Evolutionary conservation across 2,329 filamentous ascomycete species (phyloP).

Genomic region (Sporothrix dimorphospora): DNA sequence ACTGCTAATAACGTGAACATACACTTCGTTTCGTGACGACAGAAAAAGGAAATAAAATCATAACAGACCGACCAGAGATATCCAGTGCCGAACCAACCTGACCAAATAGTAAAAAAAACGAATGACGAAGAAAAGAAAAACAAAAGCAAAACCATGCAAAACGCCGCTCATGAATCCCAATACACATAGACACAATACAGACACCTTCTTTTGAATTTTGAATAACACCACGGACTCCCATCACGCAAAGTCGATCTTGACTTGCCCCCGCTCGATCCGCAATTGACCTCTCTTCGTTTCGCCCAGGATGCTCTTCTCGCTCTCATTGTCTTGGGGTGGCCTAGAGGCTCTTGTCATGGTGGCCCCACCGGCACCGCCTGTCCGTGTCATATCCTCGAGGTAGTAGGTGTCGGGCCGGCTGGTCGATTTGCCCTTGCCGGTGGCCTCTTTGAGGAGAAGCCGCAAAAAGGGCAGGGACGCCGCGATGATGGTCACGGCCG

Average conservation of each 20-base stretch:
- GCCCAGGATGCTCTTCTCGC: conserved; percentile 32
- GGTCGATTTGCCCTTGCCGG: conserved; percentile 14
- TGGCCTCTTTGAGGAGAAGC: conserved; percentile 38
- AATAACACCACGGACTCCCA: background rate
- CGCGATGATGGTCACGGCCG: conserved; percentile 31
- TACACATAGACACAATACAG: background rate
- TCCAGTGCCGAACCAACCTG: background rate
- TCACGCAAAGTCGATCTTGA: conserved; percentile 12
- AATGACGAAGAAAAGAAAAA: background rate
- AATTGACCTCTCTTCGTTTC: conserved; percentile 18
- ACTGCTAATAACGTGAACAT: background rate
- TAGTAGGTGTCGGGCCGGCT: conserved; percentile 22
- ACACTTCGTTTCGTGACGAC: background rate
- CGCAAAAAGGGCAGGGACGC: conserved; percentile 29
- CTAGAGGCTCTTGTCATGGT: background rate
- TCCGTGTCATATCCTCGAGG: conserved; percentile 19
- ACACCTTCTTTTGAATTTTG: background rate
- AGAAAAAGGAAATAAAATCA: background rate
- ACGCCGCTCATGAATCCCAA: conserved; percentile 5
- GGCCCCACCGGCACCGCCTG: background rate
- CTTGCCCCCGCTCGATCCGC: conserved; percentile 20
- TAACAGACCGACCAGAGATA: background rate
- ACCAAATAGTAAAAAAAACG: background rate
- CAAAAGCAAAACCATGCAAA: conserved; percentile 3
- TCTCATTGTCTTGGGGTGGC: conserved; percentile 26